phyloP scores from a whole-genome alignment of 1,139 yeast genomes.

The Candida tetrigidarum region DNA sequence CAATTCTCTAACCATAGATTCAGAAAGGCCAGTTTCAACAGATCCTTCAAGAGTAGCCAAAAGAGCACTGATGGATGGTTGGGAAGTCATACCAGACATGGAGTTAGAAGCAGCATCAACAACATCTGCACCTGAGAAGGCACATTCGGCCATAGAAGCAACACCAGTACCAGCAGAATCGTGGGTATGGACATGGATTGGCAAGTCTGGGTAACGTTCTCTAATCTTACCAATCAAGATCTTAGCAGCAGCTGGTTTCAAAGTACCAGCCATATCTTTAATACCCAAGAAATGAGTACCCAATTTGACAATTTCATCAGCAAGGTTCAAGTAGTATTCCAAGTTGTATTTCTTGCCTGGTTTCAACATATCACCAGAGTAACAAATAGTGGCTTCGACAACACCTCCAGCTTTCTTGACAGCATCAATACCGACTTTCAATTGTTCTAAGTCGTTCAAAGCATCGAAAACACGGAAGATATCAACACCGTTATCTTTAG shows the following conservation, averaged over 20 bases:
- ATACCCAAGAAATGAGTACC: constrained; percentile 98
- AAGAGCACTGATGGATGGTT: constrained; percentile 93
- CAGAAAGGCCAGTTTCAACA: constrained; percentile 72
- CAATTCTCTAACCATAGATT: constrained; percentile 71
- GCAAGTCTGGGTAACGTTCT: constrained; percentile 86
- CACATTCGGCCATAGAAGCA: constrained; percentile 94
- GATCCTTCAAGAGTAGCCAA: constrained; percentile 92
- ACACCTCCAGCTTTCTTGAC: constrained; percentile 99
- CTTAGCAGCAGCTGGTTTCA: constrained; percentile 94
- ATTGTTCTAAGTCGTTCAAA: constrained; percentile 92
- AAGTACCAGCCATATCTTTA: constrained; percentile 99
- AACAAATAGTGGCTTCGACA: constrained; percentile 97
- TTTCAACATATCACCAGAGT: constrained; percentile 97
- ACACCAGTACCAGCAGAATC: constrained; percentile 99
- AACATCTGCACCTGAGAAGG: constrained; percentile 96
- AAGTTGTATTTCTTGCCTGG: constrained; percentile 95
- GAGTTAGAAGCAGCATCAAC: constrained; percentile 98
- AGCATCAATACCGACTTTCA: constrained; percentile 97
- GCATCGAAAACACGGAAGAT: constrained; percentile 98
- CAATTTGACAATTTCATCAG: constrained; percentile 83
- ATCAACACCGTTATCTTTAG: constrained; percentile 95
- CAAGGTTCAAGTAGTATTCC: constrained; percentile 82
- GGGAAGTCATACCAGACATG: constrained; percentile 98
- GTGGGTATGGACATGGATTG: constrained; percentile 98
- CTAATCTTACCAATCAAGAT: constrained; percentile 80